These are phyloP conservation scores for Barbatosphaeria neglecta DNA, from an alignment of 495 filamentous ascomycete genomes.

Conservation along the genomic window DNA sequence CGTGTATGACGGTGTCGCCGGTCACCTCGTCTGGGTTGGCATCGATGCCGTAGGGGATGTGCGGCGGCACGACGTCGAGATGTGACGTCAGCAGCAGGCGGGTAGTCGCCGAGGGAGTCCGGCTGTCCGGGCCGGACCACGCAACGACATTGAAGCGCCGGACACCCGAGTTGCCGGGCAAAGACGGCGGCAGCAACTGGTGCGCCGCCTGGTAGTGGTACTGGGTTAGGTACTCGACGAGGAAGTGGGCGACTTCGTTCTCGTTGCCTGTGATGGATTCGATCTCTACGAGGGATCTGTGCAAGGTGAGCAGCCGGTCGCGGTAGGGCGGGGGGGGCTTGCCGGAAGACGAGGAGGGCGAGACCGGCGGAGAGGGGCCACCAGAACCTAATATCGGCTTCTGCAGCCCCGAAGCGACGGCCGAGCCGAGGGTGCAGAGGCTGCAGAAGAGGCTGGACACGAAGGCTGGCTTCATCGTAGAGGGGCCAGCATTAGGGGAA, in stretches of 20 bases:
- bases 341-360: not conserved
- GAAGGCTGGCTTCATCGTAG: not conserved
- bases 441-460: not conserved
- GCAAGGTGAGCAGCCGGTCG: conserved; percentile 55
- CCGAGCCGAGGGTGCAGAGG: not conserved
- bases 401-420: not conserved
- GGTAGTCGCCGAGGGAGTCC: conserved; percentile 25
- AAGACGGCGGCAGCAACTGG: conserved; percentile 49
- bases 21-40: conserved; percentile 32
- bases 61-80: conserved; percentile 60
- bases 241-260: conserved; percentile 51
- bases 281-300: conserved; percentile 63
- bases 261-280: conserved; percentile 70
- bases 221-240: conserved; percentile 49
- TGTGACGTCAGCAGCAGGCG: conserved; percentile 65
- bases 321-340: conserved; percentile 21
- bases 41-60: conserved; percentile 49
- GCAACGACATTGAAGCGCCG: conserved; percentile 62
- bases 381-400: too few species aligned
- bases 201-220: conserved; percentile 41
- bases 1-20: conserved; percentile 35
- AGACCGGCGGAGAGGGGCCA: not conserved
- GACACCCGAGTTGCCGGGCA: conserved; percentile 40
- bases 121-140: conserved; percentile 43
- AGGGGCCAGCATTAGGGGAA: not conserved